Evolutionary conservation across 2,329 filamentous ascomycete genomes (phyloP).

Genomic region (Clarireedia hainanense): DNA sequence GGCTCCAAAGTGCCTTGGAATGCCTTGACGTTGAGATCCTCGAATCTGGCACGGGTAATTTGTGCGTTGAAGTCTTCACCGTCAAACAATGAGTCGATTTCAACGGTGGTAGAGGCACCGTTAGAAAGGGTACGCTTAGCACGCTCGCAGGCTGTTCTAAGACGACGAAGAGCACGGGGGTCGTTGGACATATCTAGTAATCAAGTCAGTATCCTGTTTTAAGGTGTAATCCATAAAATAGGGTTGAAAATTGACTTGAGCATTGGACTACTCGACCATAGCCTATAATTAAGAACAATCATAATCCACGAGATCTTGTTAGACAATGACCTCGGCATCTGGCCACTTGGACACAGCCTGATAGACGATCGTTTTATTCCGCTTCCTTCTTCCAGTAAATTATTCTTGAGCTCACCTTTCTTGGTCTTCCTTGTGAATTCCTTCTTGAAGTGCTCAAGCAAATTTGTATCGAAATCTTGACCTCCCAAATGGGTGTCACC

Average conservation of each 20-base stretch:
- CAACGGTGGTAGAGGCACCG: slow-evolving; percentile 93
- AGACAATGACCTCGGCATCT: no score
- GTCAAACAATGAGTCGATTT: slow-evolving; percentile 98
- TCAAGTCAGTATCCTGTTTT: neutral
- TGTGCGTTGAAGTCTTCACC: slow-evolving; percentile 95
- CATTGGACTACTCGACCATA: no score
- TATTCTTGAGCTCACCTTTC: neutral
- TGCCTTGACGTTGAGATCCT: slow-evolving; percentile 94
- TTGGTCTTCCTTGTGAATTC: slow-evolving; percentile 56
- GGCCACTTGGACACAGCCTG: no score
- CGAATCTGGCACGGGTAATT: slow-evolving; percentile 98
- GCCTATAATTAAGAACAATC: no score
- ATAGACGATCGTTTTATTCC: neutral
- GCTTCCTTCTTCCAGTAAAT: neutral
- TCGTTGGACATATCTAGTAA: slow-evolving; percentile 60
- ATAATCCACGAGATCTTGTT: no score
- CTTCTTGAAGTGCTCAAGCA: slow-evolving; percentile 94
- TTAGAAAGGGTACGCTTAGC: slow-evolving; percentile 98
- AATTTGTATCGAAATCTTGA: slow-evolving; percentile 92
- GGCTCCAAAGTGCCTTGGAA: slow-evolving; percentile 92
- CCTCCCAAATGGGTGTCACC: slow-evolving; percentile 97
- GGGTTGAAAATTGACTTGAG: no score
- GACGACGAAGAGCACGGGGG: slow-evolving; percentile 86
- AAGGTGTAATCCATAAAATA: no score
- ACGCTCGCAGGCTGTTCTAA: slow-evolving; percentile 97